phyloP scores from a whole-genome alignment of 2,329 filamentous ascomycete genomes.

The Phialemonium atrogriseum region DNA sequence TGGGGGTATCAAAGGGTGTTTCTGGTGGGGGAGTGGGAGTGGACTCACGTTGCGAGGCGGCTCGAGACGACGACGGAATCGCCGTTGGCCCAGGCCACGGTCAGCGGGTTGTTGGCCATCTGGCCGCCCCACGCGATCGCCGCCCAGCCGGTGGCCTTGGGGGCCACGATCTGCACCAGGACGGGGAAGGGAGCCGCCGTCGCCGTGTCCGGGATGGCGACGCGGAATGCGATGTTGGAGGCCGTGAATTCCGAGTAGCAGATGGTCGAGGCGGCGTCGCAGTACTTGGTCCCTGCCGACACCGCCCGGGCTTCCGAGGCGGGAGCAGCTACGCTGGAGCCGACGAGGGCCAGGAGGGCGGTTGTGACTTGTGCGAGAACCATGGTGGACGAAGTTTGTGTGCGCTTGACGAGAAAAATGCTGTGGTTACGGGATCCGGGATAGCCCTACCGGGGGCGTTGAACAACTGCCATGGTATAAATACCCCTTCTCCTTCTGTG shows the following conservation, averaged over 20 bases:
- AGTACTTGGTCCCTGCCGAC: slow-evolving; percentile 15
- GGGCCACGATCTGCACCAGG: slow-evolving; percentile 28
- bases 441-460: too few species aligned
- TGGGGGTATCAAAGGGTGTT: too few species aligned
- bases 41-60: slow-evolving; percentile 25
- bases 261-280: slow-evolving; percentile 17
- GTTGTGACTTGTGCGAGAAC: slow-evolving; percentile 13
- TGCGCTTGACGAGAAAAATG: too few species aligned
- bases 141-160: slow-evolving; percentile 30
- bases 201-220: slow-evolving; percentile 22
- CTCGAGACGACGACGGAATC: slow-evolving; percentile 26
- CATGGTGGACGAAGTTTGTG: slow-evolving; percentile 11
- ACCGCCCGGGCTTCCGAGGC: slow-evolving; percentile 7
- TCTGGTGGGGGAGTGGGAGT: neutral
- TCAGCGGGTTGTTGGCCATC: slow-evolving; percentile 33
- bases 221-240: slow-evolving; percentile 16
- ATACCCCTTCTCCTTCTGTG: too few species aligned
- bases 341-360: slow-evolving; percentile 10
- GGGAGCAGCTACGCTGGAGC: slow-evolving; percentile 6
- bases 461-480: too few species aligned
- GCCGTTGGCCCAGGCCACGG: slow-evolving; percentile 29
- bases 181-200: slow-evolving; percentile 24
- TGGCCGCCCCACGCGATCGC: slow-evolving; percentile 30
- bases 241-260: slow-evolving; percentile 21
- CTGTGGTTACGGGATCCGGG: too few species aligned